These are phyloP conservation scores for Apiotrichum montevideense DNA, from an alignment of 1,284 basidiomycete species.

Conservation along the genomic window DNA sequence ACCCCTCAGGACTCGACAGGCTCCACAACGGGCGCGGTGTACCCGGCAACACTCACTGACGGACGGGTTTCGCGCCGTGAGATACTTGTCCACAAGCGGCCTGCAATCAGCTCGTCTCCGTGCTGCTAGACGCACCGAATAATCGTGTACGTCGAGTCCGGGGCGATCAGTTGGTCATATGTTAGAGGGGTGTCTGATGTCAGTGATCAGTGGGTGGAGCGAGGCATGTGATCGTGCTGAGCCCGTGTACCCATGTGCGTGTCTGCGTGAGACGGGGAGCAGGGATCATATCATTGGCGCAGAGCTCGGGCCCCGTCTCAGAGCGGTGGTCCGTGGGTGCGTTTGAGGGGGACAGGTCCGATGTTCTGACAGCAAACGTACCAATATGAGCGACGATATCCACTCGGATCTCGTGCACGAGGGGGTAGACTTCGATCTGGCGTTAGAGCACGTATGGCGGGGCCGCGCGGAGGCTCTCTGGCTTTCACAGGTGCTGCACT, in stretches of 20 bases:
- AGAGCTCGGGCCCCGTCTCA: too few relatives aligned
- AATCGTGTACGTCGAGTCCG: slow-evolving; percentile 81
- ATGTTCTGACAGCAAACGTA: slow-evolving; percentile 12
- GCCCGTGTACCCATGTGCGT: too few relatives aligned
- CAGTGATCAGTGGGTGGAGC: not conserved
- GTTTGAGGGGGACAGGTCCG: too few relatives aligned
- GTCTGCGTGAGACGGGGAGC: too few relatives aligned
- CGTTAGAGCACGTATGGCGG: too few relatives aligned
- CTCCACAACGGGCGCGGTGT: too few relatives aligned
- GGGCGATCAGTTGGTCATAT: slow-evolving; percentile 67
- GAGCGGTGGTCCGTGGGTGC: too few relatives aligned
- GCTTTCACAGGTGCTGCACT: too few relatives aligned
- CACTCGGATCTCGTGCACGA: slow-evolving; percentile 46
- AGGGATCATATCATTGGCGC: too few relatives aligned
- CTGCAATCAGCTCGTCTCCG: slow-evolving; percentile 13
- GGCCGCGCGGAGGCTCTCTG: too few relatives aligned
- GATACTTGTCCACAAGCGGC: slow-evolving; percentile 46
- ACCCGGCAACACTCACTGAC: slow-evolving; percentile 27
- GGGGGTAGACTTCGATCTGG: slow-evolving; percentile 38
- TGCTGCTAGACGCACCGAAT: slow-evolving; percentile 45
- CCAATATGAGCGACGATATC: slow-evolving; percentile 47
- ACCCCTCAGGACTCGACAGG: too few relatives aligned
- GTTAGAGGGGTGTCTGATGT: slow-evolving; percentile 64
- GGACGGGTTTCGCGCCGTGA: slow-evolving; percentile 39
- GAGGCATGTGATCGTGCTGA: too few relatives aligned